These are phyloP conservation scores for Blastobotrys petasosporus DNA, from an alignment of 1,139 yeast species.

Conservation along the genomic window DNA sequence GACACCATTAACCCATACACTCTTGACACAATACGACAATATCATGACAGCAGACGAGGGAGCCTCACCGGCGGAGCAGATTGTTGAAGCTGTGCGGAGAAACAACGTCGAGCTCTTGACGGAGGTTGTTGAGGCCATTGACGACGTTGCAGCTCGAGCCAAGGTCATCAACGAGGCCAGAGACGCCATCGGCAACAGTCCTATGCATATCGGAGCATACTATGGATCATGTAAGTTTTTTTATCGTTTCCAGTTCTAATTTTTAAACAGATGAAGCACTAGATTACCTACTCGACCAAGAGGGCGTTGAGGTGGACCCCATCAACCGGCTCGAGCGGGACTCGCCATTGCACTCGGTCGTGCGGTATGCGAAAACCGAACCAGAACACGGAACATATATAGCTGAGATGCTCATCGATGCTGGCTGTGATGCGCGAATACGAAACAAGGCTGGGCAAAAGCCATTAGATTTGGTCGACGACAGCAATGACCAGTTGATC, in stretches of 20 bases:
- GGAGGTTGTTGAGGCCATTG: constrained; percentile 44
- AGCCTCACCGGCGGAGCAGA: constrained; percentile 72
- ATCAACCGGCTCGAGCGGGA: constrained; percentile 64
- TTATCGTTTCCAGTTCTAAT: background rate
- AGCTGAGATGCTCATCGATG: constrained; percentile 76
- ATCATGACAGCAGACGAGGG: constrained; percentile 42
- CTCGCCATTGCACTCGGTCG: constrained; percentile 87
- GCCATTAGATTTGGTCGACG: constrained; percentile 64
- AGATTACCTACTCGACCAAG: constrained; percentile 76
- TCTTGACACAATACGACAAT: background rate
- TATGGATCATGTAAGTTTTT: constrained; percentile 57
- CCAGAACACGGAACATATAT: constrained; percentile 82
- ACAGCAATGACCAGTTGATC: constrained; percentile 45
- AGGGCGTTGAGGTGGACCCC: constrained; percentile 89
- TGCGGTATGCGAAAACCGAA: constrained; percentile 65
- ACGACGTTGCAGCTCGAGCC: constrained; percentile 35
- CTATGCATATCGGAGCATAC: constrained; percentile 75
- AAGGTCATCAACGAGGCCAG: constrained; percentile 58
- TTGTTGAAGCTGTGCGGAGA: constrained; percentile 82
- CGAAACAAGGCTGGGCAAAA: constrained; percentile 56
- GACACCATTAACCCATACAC: background rate
- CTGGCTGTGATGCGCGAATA: constrained; percentile 78
- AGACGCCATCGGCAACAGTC: constrained; percentile 78
- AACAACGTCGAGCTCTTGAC: constrained; percentile 74
- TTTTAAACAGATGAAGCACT: constrained; percentile 50